Evolutionary conservation across 2,329 filamentous ascomycete species (phyloP), one percentile per base, ranked within the genome.

Genomic region (Emmonsiellopsis sp.): DNA sequence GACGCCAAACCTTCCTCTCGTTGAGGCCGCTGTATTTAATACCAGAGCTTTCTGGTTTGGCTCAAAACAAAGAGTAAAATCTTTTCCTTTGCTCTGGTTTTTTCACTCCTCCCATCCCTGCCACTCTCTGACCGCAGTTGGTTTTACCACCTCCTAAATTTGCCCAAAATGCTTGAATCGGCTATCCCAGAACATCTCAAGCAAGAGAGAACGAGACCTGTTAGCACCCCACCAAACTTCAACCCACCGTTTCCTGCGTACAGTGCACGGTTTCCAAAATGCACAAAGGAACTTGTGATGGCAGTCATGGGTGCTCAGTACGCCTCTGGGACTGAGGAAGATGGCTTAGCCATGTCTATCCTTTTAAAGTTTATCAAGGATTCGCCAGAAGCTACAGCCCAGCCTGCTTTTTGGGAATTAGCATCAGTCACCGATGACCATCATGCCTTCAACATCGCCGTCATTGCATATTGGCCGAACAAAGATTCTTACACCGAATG

Each of bases 401-500:
- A 40, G 8, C 57, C 57, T 30, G 52, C 47, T 26, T 58, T 55
- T 57, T 68, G 64, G 62, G 69, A 73, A 57, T 56, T 63, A 35
- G 61, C 66, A 20, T 64, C 70, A 2, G 63, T 69, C 1, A 65
- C 59, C 7, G 66, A 71, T 55, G 61, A 59, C 52, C 55, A 55
- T 7, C 64, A 62, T 7, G 65, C 61, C 35, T 68, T 63, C 56
- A 74, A 72, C 55, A 55, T 70, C 52, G 63, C 65, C 1, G 59
- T 69, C 8, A 59, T 74, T 16, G 67, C 70, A 0, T 75, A 75
- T 60, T 75, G 71, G 69, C 60, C 64, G 1, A 66, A 61, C 38
- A 60, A 55, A 43, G 55, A 55, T 5, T 47, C 56, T 1, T 68
- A 68, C 57, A 53, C 62, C 1, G 51, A 55, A 4, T 75, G 72